phyloP scores from a whole-genome alignment of 495 filamentous ascomycete species.

The Neurospora sp. region DNA sequence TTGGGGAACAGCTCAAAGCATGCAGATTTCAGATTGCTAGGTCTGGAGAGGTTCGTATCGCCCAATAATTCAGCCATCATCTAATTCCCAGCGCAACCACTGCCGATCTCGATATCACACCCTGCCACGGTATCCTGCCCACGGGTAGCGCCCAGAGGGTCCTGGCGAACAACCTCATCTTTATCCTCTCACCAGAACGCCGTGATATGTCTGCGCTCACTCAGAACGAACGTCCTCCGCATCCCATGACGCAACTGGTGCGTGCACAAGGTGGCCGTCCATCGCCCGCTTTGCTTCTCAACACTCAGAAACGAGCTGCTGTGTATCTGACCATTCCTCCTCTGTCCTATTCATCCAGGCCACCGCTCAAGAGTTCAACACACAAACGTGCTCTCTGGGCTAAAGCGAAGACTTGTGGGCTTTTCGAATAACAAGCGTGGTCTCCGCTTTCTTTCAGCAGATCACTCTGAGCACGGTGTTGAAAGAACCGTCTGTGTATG shows the following conservation, averaged over 20 bases:
- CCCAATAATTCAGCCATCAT: neutral
- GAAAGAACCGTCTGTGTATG: neutral
- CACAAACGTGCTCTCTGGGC: neutral
- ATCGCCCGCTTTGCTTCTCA: neutral
- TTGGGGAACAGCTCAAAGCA: neutral
- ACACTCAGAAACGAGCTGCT: neutral
- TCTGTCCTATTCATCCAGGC: neutral
- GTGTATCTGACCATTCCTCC: neutral
- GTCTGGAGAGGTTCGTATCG: neutral
- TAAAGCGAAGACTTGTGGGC: neutral
- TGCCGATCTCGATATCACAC: neutral
- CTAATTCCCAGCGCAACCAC: neutral
- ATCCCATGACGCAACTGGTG: neutral
- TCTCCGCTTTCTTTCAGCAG: neutral
- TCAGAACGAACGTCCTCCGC: neutral
- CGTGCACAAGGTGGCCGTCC: neutral
- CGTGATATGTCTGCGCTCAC: neutral
- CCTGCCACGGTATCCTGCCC: neutral
- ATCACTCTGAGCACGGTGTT: neutral
- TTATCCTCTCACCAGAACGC: neutral
- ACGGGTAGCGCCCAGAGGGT: neutral
- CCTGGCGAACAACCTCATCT: neutral
- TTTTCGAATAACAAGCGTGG: neutral
- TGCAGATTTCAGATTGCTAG: neutral
- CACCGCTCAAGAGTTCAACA: neutral